Percentiles rank a stretch among this genome's conserved stretches.
Conservation (phyloP, 176 grass and related monocot species). For the Phragmites australis region DNA sequence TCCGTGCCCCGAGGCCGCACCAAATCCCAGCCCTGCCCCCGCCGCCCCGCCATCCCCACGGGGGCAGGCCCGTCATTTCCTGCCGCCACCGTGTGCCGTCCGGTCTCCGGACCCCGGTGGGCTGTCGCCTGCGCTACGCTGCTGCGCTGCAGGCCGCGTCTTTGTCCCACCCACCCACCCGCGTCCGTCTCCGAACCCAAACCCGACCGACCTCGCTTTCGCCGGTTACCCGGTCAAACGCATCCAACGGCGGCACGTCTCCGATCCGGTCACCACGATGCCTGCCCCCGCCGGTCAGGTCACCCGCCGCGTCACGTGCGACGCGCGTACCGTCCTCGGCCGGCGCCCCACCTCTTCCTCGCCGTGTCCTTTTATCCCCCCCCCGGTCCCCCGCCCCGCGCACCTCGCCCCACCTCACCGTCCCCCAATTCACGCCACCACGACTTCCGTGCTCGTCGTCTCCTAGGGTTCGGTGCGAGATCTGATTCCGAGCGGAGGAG, state of each 20-base stretch:
- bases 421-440: constrained; percentile 25
- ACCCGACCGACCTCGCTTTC: constrained; percentile 45
- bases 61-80: constrained; percentile 34
- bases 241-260: constrained; percentile 75
- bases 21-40: constrained; percentile 41
- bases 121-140: constrained; percentile 33
- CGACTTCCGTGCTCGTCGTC: constrained; percentile 16
- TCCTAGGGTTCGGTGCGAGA: constrained; percentile 43
- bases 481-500: constrained; percentile 10
- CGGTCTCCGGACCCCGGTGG: constrained; percentile 51
- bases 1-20: constrained; percentile 19
- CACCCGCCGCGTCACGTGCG: constrained; percentile 64
- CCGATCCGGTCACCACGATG: constrained; percentile 59
- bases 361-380: constrained; percentile 58
- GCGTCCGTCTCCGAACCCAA: constrained; percentile 22
- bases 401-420: constrained; percentile 22
- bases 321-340: constrained; percentile 48
- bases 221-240: constrained; percentile 83
- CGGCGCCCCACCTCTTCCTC: constrained; percentile 43
- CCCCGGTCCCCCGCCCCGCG: neutral
- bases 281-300: constrained; percentile 43
- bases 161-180: constrained; percentile 28
- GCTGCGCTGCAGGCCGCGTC: constrained; percentile 13
- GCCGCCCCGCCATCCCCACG: neutral
- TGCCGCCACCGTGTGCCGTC: constrained; percentile 54